Evolutionary conservation across 495 filamentous ascomycete genomes (phyloP).

Genomic region (Talaromyces adpressus): DNA sequence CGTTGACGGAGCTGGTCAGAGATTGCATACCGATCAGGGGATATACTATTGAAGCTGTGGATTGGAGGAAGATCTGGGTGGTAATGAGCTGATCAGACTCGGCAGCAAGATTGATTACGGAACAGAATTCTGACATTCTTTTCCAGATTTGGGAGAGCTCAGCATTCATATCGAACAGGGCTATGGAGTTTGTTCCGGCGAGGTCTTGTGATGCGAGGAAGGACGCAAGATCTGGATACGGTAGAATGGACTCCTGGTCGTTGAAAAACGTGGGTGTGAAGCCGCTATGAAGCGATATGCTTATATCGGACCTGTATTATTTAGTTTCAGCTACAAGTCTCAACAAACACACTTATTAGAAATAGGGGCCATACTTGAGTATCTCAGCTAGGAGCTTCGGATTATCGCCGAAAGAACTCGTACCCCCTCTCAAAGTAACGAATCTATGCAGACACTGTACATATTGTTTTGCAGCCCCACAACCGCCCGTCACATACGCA

Average conservation of each 20-base stretch:
- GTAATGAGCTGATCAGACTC: background rate
- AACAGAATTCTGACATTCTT: background rate
- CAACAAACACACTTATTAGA: background rate
- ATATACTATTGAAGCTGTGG: background rate
- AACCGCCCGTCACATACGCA: background rate
- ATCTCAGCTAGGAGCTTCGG: background rate
- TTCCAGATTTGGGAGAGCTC: background rate
- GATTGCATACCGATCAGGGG: background rate
- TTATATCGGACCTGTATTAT: background rate
- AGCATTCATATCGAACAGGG: background rate
- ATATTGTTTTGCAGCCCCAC: constrained; percentile 13
- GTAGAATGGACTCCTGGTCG: background rate
- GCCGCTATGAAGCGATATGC: background rate
- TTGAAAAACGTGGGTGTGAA: background rate
- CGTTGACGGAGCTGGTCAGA: background rate
- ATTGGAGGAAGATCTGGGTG: background rate
- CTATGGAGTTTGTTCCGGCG: background rate
- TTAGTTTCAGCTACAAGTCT: background rate
- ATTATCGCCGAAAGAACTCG: constrained; percentile 3
- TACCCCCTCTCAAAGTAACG: constrained; percentile 27
- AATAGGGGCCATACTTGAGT: background rate
- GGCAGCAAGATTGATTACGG: background rate
- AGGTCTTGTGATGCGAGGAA: background rate
- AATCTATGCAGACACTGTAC: constrained; percentile 27
- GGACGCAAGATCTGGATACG: background rate